A percentile compares a stretch with the other conserved stretches of the same genome.
phyloP scores from a whole-genome alignment of 768 basidiomycete genomes.

The Boletus fagicola region DNA sequence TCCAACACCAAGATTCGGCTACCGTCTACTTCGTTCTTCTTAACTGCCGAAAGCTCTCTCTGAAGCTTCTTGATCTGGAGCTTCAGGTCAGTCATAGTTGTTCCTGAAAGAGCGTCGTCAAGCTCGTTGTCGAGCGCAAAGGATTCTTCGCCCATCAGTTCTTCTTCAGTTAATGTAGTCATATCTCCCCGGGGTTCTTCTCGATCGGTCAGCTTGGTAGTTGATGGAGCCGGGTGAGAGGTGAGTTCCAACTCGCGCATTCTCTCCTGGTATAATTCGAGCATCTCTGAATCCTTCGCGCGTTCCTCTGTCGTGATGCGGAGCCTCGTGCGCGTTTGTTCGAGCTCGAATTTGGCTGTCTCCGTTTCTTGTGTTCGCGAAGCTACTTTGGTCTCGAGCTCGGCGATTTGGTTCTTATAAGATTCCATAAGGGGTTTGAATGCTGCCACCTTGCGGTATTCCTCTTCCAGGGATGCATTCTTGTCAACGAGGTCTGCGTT shows the following conservation, averaged over 20 bases:
- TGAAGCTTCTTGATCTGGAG: conserved; percentile 79
- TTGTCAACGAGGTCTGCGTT: conserved; percentile 90
- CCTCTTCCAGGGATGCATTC: conserved; percentile 89
- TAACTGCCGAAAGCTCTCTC: conserved; percentile 73
- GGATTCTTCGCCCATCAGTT: conserved; percentile 45
- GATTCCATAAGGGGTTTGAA: conserved; percentile 91
- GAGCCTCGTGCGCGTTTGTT: conserved; percentile 67
- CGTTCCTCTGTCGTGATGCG: conserved; percentile 69
- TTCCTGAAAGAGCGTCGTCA: conserved; percentile 80
- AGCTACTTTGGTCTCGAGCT: conserved; percentile 73
- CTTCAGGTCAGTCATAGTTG: conserved; percentile 90
- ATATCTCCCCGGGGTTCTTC: conserved; percentile 18
- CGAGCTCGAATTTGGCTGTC: conserved; percentile 69
- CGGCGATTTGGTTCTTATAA: conserved; percentile 82
- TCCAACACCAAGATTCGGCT: conserved; percentile 83
- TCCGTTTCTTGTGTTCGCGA: conserved; percentile 69
- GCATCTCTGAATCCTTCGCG: conserved; percentile 74
- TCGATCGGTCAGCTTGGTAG: conserved; percentile 25
- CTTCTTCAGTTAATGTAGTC: conserved; percentile 44
- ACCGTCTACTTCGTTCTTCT: conserved; percentile 72
- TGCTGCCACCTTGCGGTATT: conserved; percentile 80
- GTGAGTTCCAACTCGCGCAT: conserved; percentile 82
- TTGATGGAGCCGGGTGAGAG: conserved; percentile 47
- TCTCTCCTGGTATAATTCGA: conserved; percentile 88
- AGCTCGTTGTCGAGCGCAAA: conserved; percentile 81